These are phyloP conservation scores for Mediolabrus comicus DNA, from an alignment of 108 stramenopile species.

Conservation along the genomic window DNA sequence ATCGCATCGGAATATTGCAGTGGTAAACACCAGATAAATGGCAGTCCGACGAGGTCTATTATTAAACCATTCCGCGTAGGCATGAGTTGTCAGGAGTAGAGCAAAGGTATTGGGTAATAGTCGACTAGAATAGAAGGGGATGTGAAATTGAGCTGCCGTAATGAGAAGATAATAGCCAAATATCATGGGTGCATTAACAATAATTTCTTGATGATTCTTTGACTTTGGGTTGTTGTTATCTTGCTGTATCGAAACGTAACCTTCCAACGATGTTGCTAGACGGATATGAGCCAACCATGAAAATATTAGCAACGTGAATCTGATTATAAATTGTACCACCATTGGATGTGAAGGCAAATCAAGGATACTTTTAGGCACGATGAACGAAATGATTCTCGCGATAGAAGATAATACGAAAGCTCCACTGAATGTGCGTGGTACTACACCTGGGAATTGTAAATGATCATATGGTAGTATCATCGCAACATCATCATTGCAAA, in stretches of 20 bases:
- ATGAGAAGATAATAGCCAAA: constrained; percentile 66
- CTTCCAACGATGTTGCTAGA: constrained; percentile 49
- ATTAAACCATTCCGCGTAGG: constrained; percentile 73
- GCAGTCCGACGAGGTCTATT: constrained; percentile 44
- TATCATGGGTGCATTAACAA: constrained; percentile 5
- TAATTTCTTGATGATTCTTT: constrained; percentile 14
- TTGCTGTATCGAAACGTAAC: constrained; percentile 12
- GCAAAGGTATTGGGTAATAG: constrained; percentile 98
- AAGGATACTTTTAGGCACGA: constrained; percentile 36
- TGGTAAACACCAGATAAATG: constrained; percentile 67
- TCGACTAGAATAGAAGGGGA: constrained; percentile 93
- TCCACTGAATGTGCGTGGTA: constrained; percentile 80
- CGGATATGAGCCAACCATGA: constrained; percentile 60
- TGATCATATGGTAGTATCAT: constrained; percentile 71
- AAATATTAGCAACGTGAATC: constrained; percentile 53
- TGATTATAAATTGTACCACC: constrained; percentile 63
- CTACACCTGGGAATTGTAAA: constrained; percentile 67
- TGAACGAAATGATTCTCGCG: constrained; percentile 41
- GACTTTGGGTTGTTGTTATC: too few species aligned
- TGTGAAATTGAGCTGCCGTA: constrained; percentile 90
- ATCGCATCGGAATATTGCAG: constrained; percentile 94
- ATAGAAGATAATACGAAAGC: constrained; percentile 56
- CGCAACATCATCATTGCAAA: background rate
- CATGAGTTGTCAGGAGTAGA: constrained; percentile 63
- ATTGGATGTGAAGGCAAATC: constrained; percentile 56